phyloP scores from a whole-genome alignment of 2,329 filamentous ascomycete genomes.

The Monosporascus sp. region DNA sequence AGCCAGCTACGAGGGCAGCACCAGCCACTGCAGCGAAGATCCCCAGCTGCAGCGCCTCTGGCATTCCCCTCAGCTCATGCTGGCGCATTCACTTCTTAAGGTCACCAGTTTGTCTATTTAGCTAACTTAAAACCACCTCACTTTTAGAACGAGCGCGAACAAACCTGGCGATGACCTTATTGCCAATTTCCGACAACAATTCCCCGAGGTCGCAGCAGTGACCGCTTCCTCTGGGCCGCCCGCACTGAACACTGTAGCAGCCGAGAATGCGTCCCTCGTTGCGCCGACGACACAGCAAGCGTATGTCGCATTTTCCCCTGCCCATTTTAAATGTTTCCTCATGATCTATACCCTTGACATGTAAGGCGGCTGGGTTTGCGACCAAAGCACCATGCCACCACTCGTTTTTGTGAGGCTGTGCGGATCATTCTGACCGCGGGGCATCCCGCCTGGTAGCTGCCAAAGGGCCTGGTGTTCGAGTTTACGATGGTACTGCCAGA shows the following conservation, averaged over 20 bases:
- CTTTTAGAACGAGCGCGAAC: slow-evolving; percentile 65
- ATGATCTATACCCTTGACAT: not conserved
- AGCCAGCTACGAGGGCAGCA: not conserved
- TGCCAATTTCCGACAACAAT: slow-evolving; percentile 76
- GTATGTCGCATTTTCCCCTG: slow-evolving; percentile 15
- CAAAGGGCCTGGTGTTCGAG: slow-evolving; percentile 3
- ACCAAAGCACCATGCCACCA: not conserved
- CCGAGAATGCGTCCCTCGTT: slow-evolving; percentile 25
- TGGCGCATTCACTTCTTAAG: not conserved
- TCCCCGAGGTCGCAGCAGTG: slow-evolving; percentile 64
- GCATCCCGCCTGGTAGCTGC: slow-evolving; percentile 11
- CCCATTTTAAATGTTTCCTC: not conserved
- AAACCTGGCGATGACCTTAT: slow-evolving; percentile 84
- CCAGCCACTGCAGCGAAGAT: not conserved
- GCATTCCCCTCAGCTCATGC: slow-evolving; percentile 6
- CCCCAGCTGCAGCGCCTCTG: not conserved
- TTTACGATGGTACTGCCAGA: slow-evolving; percentile 4
- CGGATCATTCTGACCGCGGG: slow-evolving; percentile 21
- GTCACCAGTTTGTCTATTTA: not conserved
- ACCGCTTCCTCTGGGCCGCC: slow-evolving; percentile 39
- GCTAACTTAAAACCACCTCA: slow-evolving; percentile 11
- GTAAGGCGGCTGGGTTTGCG: not conserved
- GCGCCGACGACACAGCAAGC: slow-evolving; percentile 18
- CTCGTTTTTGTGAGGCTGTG: slow-evolving; percentile 15
- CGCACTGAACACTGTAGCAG: slow-evolving; percentile 30